A percentile compares a stretch with the other conserved stretches of the same genome.
Conservation (phyloP, 768 basidiomycete genomes). For the Psilocybe sp. region DNA sequence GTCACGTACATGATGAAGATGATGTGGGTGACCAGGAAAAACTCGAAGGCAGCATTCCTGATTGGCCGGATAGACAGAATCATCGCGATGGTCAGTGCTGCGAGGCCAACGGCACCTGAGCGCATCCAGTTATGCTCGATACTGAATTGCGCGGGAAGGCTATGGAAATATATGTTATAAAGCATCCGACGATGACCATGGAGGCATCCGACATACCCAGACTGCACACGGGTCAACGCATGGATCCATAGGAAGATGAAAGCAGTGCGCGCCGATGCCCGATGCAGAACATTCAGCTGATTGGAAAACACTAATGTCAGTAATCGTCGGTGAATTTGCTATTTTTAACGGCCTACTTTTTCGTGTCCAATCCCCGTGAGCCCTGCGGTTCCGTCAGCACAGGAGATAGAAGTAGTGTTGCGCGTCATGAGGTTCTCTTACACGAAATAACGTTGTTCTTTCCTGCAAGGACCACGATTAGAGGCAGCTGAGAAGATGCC, state of each 20-base stretch:
- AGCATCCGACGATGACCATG: not conserved
- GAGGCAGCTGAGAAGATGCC: conserved; percentile 45
- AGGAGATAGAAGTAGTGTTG: not conserved
- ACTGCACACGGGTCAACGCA: conserved; percentile 25
- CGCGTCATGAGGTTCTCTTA: conserved; percentile 15
- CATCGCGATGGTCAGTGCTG: conserved; percentile 33
- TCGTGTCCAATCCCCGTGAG: conserved; percentile 55
- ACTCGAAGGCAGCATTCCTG: conserved; percentile 37
- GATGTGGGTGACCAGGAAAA: conserved; percentile 35
- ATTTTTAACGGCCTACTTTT: conserved; percentile 27
- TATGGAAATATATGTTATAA: conserved; percentile 9
- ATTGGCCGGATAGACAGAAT: conserved; percentile 38
- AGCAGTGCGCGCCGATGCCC: conserved; percentile 39
- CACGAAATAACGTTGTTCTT: conserved; percentile 60
- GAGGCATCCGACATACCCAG: conserved; percentile 19
- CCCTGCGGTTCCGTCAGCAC: conserved; percentile 24
- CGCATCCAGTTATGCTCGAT: conserved; percentile 36
- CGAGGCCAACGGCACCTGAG: conserved; percentile 25
- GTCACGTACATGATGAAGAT: conserved; percentile 26
- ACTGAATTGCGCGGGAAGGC: conserved; percentile 31
- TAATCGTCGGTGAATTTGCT: not conserved
- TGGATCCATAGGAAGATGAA: conserved; percentile 45
- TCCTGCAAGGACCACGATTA: conserved; percentile 52
- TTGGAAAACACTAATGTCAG: not conserved
- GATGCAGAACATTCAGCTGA: conserved; percentile 44